Percentiles rank a stretch among this genome's conserved stretches.
phyloP scores from a whole-genome alignment of 306 rosid genomes.

The Lupinus albus region DNA sequence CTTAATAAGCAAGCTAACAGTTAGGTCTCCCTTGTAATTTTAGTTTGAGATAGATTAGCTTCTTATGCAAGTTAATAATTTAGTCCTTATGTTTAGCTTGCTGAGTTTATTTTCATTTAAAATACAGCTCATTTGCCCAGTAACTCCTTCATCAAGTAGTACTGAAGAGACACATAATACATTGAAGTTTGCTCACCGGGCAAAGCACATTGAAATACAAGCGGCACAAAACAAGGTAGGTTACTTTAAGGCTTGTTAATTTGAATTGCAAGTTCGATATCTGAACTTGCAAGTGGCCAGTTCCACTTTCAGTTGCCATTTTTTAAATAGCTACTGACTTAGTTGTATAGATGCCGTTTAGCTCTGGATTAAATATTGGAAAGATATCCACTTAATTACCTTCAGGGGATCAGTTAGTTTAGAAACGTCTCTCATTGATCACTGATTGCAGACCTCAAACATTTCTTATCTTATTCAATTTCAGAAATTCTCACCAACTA shows the following conservation, averaged over 20 bases:
- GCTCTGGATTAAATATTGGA: background rate
- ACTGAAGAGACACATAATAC: slow-evolving; percentile 97
- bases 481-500: background rate
- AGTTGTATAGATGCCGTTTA: background rate
- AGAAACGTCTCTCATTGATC: background rate
- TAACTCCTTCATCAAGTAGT: slow-evolving; percentile 97
- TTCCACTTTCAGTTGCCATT: background rate
- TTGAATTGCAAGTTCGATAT: background rate
- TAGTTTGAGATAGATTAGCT: too few species aligned
- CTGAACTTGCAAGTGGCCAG: background rate
- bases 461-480: background rate
- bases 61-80: too few species aligned
- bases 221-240: slow-evolving; percentile 90
- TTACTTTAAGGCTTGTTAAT: slow-evolving; percentile 32
- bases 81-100: too few species aligned
- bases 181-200: slow-evolving; percentile 95
- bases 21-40: too few species aligned
- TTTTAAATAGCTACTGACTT: background rate
- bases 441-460: background rate
- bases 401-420: background rate
- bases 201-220: slow-evolving; percentile 93
- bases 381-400: background rate
- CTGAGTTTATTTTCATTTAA: slow-evolving; percentile 38
- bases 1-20: too few species aligned
- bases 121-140: slow-evolving; percentile 92